phyloP scores from a whole-genome alignment of 169 alveolate species.

The Plasmodium coatneyi region DNA sequence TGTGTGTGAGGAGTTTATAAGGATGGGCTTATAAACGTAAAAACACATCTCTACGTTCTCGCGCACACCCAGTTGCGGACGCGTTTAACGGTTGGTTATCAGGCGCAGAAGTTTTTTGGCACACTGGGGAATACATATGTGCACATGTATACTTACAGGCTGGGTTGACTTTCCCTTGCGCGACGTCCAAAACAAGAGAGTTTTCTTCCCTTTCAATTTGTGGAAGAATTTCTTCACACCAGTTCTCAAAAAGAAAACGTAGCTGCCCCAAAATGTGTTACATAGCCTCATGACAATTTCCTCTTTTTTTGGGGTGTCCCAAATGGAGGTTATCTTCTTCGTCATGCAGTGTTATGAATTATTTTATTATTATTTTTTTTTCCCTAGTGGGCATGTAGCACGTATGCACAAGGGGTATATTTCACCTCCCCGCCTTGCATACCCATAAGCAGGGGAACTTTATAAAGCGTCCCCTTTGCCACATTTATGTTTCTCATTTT shows the following conservation, averaged over 20 bases:
- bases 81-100: background rate
- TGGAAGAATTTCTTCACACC: background rate
- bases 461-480: background rate
- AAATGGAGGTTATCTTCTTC: background rate
- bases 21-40: background rate
- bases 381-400: background rate
- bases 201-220: background rate
- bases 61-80: background rate
- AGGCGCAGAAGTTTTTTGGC: background rate
- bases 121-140: background rate
- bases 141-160: background rate
- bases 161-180: background rate
- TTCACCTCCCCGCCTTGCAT: background rate
- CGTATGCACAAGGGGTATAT: background rate
- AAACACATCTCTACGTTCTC: background rate
- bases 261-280: background rate
- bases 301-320: background rate
- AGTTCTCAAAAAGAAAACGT: background rate
- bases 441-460: background rate
- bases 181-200: background rate
- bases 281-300: background rate
- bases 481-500: background rate
- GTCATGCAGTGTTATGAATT: background rate
- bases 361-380: too few species aligned
- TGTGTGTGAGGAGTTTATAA: background rate